Evolutionary conservation across 352 stramenopile species (phyloP).

Genomic region (Pythium phragmitis): DNA sequence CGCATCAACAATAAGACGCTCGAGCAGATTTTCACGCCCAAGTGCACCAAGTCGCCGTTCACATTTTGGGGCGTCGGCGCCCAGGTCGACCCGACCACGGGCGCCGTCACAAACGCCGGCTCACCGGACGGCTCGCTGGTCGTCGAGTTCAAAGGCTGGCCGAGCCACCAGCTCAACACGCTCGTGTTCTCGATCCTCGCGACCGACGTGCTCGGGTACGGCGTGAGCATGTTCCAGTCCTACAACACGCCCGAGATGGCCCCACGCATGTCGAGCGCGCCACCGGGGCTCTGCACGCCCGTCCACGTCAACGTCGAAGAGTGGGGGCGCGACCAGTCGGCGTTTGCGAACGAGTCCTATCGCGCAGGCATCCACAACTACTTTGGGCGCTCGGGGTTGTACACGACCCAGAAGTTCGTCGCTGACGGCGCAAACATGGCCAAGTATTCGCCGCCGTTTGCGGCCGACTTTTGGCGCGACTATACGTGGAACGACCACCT

Average conservation of each 20-base stretch:
- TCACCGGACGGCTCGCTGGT: slow-evolving; percentile 28
- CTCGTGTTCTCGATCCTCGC: slow-evolving; percentile 36
- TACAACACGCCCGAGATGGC: slow-evolving; percentile 1
- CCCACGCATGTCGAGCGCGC: slow-evolving; percentile 35
- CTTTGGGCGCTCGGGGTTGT: slow-evolving; percentile 33
- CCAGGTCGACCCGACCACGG: slow-evolving; percentile 19
- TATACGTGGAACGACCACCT: slow-evolving; percentile 31
- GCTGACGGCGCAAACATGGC: slow-evolving; percentile 8
- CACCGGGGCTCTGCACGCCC: slow-evolving; percentile 30
- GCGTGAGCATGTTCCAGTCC: not conserved
- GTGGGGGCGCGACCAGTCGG: slow-evolving; percentile 24
- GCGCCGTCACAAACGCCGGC: slow-evolving; percentile 20
- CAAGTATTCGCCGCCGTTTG: slow-evolving; percentile 20
- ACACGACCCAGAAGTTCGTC: slow-evolving; percentile 44
- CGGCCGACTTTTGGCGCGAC: slow-evolving; percentile 44
- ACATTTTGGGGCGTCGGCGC: slow-evolving; percentile 28
- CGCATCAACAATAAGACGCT: slow-evolving; percentile 14
- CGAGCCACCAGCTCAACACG: slow-evolving; percentile 28
- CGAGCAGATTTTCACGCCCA: not conserved
- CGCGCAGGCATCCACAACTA: slow-evolving; percentile 28
- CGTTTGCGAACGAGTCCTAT: slow-evolving; percentile 36
- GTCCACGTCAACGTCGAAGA: slow-evolving; percentile 41
- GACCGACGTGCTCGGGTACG: slow-evolving; percentile 18
- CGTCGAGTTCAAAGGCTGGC: slow-evolving; percentile 30
- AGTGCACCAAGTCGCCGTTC: slow-evolving; percentile 13